Conservation (phyloP, 1,139 yeast species). For the Entelexis sorbosivorans region DNA sequence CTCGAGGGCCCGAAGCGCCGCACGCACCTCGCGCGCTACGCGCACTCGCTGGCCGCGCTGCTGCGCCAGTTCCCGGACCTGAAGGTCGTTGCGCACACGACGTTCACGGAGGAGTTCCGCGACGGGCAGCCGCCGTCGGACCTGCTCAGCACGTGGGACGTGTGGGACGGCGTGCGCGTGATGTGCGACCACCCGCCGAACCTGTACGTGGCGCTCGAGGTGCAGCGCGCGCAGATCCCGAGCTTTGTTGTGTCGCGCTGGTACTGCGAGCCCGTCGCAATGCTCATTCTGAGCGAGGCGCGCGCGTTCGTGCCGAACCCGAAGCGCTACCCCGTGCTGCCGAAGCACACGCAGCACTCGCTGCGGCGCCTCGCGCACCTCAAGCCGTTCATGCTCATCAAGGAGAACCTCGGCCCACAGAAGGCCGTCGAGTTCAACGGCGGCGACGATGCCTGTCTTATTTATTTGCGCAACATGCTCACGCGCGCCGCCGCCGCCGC, state of each 20-base stretch:
- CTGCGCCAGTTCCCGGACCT: conserved; percentile 27
- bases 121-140: conserved; percentile 36
- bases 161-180: conserved; percentile 53
- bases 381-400: conserved; percentile 29
- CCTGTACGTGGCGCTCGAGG: conserved; percentile 46
- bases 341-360: conserved; percentile 43
- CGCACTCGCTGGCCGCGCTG: conserved; percentile 35
- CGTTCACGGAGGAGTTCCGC: conserved; percentile 37
- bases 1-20: conserved; percentile 52
- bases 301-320: conserved; percentile 46
- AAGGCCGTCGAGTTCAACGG: conserved; percentile 26
- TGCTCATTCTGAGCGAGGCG: conserved; percentile 41
- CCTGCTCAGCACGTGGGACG: conserved; percentile 53
- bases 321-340: conserved; percentile 50
- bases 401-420: conserved; percentile 28
- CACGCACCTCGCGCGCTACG: conserved; percentile 41
- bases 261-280: conserved; percentile 54
- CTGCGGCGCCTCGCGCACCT: conserved; percentile 33
- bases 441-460: conserved; percentile 39
- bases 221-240: conserved; percentile 40
- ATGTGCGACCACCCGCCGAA: conserved; percentile 43
- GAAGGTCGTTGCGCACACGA: conserved; percentile 34
- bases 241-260: conserved; percentile 43
- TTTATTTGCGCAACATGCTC: conserved; percentile 44
- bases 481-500: neutral